Conservation (phyloP, 129 eudicot genomes). For the Kitagawia praeruptora region DNA sequence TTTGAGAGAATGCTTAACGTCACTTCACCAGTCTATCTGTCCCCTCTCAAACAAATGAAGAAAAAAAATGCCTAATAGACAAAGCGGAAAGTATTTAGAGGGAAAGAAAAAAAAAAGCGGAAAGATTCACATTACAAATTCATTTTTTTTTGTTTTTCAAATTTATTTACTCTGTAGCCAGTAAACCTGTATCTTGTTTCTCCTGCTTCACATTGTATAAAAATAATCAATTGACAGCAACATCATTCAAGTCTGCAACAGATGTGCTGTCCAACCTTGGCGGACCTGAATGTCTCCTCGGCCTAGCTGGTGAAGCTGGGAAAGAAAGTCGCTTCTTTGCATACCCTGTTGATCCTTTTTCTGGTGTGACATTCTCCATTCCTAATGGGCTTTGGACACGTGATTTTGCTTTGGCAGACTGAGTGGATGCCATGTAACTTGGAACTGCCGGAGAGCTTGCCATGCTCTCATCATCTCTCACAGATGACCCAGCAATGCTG, state of each 20-base stretch:
- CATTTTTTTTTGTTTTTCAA: neutral
- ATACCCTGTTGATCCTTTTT: conserved; percentile 28
- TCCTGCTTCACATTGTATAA: neutral
- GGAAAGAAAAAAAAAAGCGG: too few relatives aligned
- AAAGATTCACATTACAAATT: neutral
- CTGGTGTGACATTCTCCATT: conserved; percentile 45
- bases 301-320: conserved; percentile 39
- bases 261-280: conserved; percentile 23
- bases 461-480: conserved; percentile 84
- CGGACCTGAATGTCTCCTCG: conserved; percentile 34
- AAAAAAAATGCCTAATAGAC: neutral
- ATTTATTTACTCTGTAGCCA: neutral
- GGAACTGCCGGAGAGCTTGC: conserved; percentile 73
- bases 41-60: neutral
- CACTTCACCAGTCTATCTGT: neutral
- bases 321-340: conserved; percentile 35
- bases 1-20: too few relatives aligned
- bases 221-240: conserved; percentile 6
- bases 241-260: conserved; percentile 14
- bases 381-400: conserved; percentile 51
- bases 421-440: conserved; percentile 87
- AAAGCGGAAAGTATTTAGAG: neutral
- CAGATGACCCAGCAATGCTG: conserved; percentile 72
- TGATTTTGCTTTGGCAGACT: conserved; percentile 71
- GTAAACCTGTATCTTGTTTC: neutral